Evolutionary conservation across 176 grass and related monocot species (phyloP).

Genomic region (Avena sativa): DNA sequence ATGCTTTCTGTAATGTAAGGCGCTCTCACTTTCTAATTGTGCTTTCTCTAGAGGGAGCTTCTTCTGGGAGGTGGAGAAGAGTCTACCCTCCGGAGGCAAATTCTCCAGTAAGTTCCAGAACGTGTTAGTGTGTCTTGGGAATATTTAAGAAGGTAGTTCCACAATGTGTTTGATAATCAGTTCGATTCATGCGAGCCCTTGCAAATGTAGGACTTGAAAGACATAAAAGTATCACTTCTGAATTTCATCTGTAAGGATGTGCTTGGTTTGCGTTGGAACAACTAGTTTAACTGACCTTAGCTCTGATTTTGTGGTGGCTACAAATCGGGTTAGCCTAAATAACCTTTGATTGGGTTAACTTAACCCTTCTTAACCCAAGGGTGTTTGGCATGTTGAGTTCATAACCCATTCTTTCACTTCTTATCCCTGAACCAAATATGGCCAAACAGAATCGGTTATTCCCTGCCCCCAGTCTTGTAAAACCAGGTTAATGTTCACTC

Average conservation of each 20-base stretch:
- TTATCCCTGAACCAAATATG: too few species aligned
- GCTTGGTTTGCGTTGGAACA: background rate
- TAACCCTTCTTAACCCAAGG: background rate
- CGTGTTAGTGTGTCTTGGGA: background rate
- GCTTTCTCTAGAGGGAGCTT: constrained; percentile 65
- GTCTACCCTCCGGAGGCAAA: constrained; percentile 56
- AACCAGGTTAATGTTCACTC: background rate
- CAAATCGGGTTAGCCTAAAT: background rate
- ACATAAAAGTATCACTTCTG: background rate
- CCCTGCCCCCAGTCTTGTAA: too few species aligned
- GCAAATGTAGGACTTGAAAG: background rate
- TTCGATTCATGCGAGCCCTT: background rate
- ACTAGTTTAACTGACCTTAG: background rate
- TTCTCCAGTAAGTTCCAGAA: constrained; percentile 52
- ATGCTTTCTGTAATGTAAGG: constrained; percentile 5
- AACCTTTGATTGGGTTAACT: background rate
- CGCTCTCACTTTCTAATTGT: constrained; percentile 29
- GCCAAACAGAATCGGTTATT: too few species aligned
- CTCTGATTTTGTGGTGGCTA: background rate
- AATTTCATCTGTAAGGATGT: background rate
- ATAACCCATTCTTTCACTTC: background rate
- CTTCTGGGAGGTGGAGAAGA: constrained; percentile 69
- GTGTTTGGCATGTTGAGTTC: background rate
- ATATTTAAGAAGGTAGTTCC: background rate
- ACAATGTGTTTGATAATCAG: background rate